Base-by-base conservation (phyloP, 495 filamentous ascomycete genomes). In the Penicillium manginii region DNA sequence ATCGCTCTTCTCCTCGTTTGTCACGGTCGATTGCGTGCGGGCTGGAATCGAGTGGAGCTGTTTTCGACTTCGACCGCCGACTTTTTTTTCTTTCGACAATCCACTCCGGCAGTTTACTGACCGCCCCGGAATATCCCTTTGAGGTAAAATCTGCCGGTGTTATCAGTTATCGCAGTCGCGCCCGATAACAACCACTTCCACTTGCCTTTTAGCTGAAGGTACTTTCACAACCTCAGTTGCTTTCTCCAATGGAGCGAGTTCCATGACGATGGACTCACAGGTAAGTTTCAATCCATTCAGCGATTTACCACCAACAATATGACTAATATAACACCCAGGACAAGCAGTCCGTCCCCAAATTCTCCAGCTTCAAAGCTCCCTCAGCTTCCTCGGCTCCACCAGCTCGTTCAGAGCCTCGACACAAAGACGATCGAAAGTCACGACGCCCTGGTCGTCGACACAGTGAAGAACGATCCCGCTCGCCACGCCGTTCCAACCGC, bases 351-450 rank as follows among this genome's bases (percentile, higher is more conserved):
- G 74, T 88, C 53, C 88, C 88, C 31, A 88, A 83, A 43, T 91
- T 91, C 60, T 77, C 78, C 43, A 90, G 88, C 58, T 91, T 90
- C 79, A 86, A 81, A 59, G 80, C 83, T 35, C 82, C 81, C 47
- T 57, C 67, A 53, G 57, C 72, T 43, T 49, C 57, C 55, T 66
- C 71, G 5, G 7, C 48, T 17, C 22, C 35, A 59, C 39, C 55
- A 60, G 55, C 66, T 31, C 55, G 40, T 9, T 8, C 50, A 59
- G 65, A 59, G 18, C 57, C 26, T 57, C 51, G 40, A 32, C 55
- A 62, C 22, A 55, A 50, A 54, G 50, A 67, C 46, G 66, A 71
- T 53, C 65, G 54, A 26, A 59, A 59, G 12, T 59, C 69, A 17
- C 67, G 66, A 47, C 67, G 58, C 10, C 57, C 71, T 5, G 62